Conservation (phyloP, 2,329 filamentous ascomycete species). For the Penicillium sclerotigenum region DNA sequence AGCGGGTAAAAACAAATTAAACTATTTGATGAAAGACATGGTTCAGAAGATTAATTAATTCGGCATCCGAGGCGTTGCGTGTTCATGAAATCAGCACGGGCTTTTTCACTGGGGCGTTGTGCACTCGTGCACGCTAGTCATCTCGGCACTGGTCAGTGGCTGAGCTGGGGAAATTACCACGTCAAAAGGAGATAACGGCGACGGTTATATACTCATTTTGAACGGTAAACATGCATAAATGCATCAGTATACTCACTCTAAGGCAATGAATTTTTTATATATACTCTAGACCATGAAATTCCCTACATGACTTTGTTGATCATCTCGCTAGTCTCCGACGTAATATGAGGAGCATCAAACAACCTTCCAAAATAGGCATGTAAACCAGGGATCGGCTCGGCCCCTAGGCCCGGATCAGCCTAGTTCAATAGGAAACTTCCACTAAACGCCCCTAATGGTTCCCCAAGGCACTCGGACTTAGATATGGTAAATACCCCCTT, state of each 20-base stretch:
- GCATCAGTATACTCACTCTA: background rate
- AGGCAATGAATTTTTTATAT: background rate
- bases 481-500: background rate
- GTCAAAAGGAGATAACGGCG: background rate
- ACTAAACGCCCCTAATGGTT: background rate
- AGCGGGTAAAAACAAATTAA: background rate
- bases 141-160: background rate
- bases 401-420: slow-evolving; percentile 1
- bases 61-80: background rate
- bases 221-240: background rate
- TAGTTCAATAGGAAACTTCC: background rate
- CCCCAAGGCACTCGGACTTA: background rate
- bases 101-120: background rate
- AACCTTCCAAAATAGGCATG: slow-evolving; percentile 1
- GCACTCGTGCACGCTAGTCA: background rate
- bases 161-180: slow-evolving; percentile 4
- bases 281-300: background rate
- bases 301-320: background rate
- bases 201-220: background rate
- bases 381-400: slow-evolving; percentile 7
- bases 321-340: slow-evolving; percentile 1
- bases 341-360: slow-evolving; percentile 7
- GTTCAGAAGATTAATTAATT: slow-evolving; percentile 3
- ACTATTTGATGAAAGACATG: background rate
- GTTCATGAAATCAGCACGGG: background rate